A percentile compares a stretch with the other conserved stretches of the same genome.
Conservation (phyloP, 2,329 filamentous ascomycete genomes). For the Penicillium sp. region DNA sequence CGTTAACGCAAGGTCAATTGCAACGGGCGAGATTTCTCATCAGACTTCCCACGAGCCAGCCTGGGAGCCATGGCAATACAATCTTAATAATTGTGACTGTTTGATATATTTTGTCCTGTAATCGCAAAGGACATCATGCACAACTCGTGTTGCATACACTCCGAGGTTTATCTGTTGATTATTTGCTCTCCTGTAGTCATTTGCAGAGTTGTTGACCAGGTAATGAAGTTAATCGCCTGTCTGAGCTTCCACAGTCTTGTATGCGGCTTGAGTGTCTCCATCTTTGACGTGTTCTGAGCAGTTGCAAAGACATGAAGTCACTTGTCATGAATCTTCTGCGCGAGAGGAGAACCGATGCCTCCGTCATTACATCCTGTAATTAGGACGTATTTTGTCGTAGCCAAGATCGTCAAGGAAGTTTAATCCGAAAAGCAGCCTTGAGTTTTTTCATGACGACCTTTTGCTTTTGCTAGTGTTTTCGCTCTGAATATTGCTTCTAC, state of each 20-base stretch:
- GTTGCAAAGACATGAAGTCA: conserved; percentile 1
- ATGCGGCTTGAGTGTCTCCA: not conserved
- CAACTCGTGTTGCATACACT: not conserved
- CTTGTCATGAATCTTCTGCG: not conserved
- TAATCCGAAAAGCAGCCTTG: not conserved
- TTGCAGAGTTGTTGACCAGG: not conserved
- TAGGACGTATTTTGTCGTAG: not conserved
- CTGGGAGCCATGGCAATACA: not conserved
- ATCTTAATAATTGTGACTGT: not conserved
- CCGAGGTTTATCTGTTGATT: not conserved
- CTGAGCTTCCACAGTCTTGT: not conserved
- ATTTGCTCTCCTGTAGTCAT: not conserved
- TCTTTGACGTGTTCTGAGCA: not conserved
- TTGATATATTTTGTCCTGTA: not conserved
- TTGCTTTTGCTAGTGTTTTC: not conserved
- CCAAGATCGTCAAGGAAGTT: not conserved
- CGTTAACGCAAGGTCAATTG: not conserved
- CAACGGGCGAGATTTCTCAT: not conserved
- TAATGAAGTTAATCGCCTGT: not conserved
- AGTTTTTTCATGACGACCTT: not conserved
- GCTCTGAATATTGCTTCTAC: not conserved
- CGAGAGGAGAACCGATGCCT: not conserved
- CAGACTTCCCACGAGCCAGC: not conserved
- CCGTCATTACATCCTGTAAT: not conserved
- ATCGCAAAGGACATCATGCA: not conserved